Conservation (phyloP, 2,329 filamentous ascomycete genomes). For the Achaetomium macrosporum region DNA sequence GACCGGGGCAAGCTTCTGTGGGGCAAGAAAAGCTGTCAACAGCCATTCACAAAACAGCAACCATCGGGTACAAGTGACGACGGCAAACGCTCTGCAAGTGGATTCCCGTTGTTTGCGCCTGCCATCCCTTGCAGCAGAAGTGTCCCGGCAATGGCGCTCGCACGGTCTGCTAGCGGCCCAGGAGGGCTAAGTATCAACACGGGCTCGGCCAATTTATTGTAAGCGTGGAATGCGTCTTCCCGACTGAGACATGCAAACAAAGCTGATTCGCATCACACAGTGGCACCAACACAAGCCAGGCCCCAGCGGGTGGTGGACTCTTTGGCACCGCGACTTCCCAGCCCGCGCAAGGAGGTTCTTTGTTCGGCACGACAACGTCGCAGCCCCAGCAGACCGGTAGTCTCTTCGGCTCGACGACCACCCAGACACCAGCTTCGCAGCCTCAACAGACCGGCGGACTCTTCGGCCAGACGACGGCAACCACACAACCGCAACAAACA, state of each 20-base stretch:
- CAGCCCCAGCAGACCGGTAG: conserved; percentile 19
- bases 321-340: conserved; percentile 29
- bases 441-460: conserved; percentile 30
- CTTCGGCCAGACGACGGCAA: conserved; percentile 27
- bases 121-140: conserved; percentile 4
- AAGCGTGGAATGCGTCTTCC: conserved; percentile 25
- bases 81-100: conserved; percentile 5
- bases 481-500: conserved; percentile 24
- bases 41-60: conserved; percentile 11
- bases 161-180: conserved; percentile 53
- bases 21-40: conserved; percentile 17
- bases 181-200: conserved; percentile 60
- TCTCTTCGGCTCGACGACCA: conserved; percentile 18
- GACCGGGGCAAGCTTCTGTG: conserved; percentile 14
- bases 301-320: conserved; percentile 31
- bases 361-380: conserved; percentile 24
- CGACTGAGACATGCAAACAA: conserved; percentile 11
- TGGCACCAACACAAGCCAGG: conserved; percentile 30
- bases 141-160: conserved; percentile 15
- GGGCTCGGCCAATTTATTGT: conserved; percentile 53
- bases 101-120: conserved; percentile 9
- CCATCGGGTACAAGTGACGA: background rate
- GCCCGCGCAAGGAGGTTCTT: conserved; percentile 27
- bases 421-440: conserved; percentile 21
- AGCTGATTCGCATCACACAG: conserved; percentile 17